phyloP scores from a whole-genome alignment of 306 rosid species.

The Calophaca sinica region DNA sequence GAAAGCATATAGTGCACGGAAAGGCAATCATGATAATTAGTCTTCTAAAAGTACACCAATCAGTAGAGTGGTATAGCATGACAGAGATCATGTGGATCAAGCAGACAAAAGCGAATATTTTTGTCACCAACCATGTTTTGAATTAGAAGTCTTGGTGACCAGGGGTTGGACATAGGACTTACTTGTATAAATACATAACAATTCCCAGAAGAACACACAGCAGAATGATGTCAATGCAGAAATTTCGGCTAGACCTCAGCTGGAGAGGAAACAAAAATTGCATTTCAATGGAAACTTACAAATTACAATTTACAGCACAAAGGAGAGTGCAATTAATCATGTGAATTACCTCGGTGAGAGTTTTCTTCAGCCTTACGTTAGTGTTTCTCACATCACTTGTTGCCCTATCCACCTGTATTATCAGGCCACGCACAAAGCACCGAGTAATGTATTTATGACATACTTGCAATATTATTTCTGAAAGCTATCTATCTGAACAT shows the following conservation, averaged over 20 bases:
- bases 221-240: slow-evolving; percentile 84
- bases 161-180: slow-evolving; percentile 38
- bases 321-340: slow-evolving; percentile 18
- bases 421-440: slow-evolving; percentile 32
- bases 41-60: neutral
- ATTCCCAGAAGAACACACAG: slow-evolving; percentile 84
- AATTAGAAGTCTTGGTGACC: slow-evolving; percentile 8
- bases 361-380: slow-evolving; percentile 77
- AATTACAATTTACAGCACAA: neutral
- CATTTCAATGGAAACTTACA: slow-evolving; percentile 30
- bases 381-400: slow-evolving; percentile 69
- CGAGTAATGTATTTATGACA: slow-evolving; percentile 31
- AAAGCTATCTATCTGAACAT: slow-evolving; percentile 18
- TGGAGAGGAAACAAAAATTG: slow-evolving; percentile 51
- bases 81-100: neutral
- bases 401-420: slow-evolving; percentile 73
- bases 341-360: slow-evolving; percentile 68
- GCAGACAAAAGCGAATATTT: slow-evolving; percentile 2
- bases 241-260: slow-evolving; percentile 90
- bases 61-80: neutral
- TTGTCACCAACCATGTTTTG: neutral
- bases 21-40: neutral
- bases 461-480: neutral
- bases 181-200: slow-evolving; percentile 74
- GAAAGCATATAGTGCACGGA: neutral